A percentile compares a stretch with the other conserved stretches of the same genome.
phyloP scores from a whole-genome alignment of 1,284 basidiomycete species.

The Sporisorium graminicola region DNA sequence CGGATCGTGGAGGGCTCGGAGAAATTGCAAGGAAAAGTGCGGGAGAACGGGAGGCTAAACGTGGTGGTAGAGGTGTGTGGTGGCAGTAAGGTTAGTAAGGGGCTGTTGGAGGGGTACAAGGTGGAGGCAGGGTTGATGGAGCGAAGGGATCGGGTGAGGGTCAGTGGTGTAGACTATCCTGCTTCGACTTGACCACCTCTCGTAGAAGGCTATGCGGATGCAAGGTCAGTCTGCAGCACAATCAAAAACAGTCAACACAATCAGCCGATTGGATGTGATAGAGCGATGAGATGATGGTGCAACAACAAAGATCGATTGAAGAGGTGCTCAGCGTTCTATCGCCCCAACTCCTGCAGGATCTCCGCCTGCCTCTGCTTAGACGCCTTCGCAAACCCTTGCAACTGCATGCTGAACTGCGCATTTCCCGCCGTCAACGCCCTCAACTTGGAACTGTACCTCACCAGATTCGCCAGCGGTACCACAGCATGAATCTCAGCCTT shows the following conservation, averaged over 20 bases:
- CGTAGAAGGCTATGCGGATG: no score
- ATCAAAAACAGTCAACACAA: no score
- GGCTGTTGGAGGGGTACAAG: slow-evolving; percentile 27
- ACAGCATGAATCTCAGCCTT: slow-evolving; percentile 70
- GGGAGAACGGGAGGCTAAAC: slow-evolving; percentile 22
- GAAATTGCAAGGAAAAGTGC: slow-evolving; percentile 4
- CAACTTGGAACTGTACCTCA: slow-evolving; percentile 82
- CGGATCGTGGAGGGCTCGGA: slow-evolving; percentile 12
- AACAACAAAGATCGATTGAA: no score
- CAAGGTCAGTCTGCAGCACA: no score
- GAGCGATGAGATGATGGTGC: no score
- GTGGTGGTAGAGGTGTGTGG: slow-evolving; percentile 66
- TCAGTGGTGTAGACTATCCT: slow-evolving; percentile 22
- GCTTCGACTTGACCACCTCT: not conserved
- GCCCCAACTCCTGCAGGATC: slow-evolving; percentile 58
- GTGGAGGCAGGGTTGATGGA: slow-evolving; percentile 10
- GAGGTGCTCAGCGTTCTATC: no score
- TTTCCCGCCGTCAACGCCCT: slow-evolving; percentile 85
- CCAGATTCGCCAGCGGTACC: slow-evolving; percentile 82
- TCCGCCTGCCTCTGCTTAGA: slow-evolving; percentile 49
- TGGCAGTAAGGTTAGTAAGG: slow-evolving; percentile 45
- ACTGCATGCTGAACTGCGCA: slow-evolving; percentile 82
- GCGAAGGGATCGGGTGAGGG: slow-evolving; percentile 7
- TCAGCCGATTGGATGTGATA: no score
- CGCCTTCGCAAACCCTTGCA: slow-evolving; percentile 78